Evolutionary conservation across 1,139 yeast species (phyloP).

Genomic region (Candida pseudoviswanathii): DNA sequence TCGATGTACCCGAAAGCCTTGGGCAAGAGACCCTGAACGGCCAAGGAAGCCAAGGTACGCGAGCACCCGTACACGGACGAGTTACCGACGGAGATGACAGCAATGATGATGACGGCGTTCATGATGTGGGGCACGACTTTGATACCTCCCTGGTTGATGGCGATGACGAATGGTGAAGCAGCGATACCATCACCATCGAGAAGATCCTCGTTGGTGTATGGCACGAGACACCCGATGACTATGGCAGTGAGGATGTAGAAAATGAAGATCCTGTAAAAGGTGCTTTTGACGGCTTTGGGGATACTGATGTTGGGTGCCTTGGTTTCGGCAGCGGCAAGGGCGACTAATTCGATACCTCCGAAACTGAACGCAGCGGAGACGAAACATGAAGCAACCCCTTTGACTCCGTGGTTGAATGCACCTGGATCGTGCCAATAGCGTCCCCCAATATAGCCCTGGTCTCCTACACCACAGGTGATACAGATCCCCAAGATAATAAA

Average conservation of each 20-base stretch:
- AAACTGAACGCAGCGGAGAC: slow-evolving; percentile 87
- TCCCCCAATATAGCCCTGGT: slow-evolving; percentile 43
- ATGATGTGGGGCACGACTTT: slow-evolving; percentile 50
- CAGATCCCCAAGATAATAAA: slow-evolving; percentile 43
- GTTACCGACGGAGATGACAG: slow-evolving; percentile 56
- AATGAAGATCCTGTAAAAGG: slow-evolving; percentile 68
- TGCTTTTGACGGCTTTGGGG: slow-evolving; percentile 76
- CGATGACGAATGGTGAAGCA: slow-evolving; percentile 47
- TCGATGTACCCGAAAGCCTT: slow-evolving; percentile 53
- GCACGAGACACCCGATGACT: slow-evolving; percentile 51
- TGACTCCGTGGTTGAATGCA: slow-evolving; percentile 60
- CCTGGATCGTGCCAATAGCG: slow-evolving; percentile 46
- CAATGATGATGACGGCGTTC: slow-evolving; percentile 54
- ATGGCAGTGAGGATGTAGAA: slow-evolving; percentile 55
- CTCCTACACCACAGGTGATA: slow-evolving; percentile 46
- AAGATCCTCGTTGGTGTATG: slow-evolving; percentile 36
- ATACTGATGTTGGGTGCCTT: slow-evolving; percentile 65
- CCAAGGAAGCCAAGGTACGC: slow-evolving; percentile 55
- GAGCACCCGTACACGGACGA: slow-evolving; percentile 59
- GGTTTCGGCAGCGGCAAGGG: slow-evolving; percentile 85
- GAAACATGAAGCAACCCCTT: slow-evolving; percentile 82
- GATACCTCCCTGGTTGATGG: slow-evolving; percentile 40
- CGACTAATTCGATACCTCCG: slow-evolving; percentile 59
- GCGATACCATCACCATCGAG: slow-evolving; percentile 36
- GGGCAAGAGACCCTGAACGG: slow-evolving; percentile 52